Evolutionary conservation across 2,329 filamentous ascomycete genomes (phyloP).

Genomic region (Dactylonectria macrodidyma): DNA sequence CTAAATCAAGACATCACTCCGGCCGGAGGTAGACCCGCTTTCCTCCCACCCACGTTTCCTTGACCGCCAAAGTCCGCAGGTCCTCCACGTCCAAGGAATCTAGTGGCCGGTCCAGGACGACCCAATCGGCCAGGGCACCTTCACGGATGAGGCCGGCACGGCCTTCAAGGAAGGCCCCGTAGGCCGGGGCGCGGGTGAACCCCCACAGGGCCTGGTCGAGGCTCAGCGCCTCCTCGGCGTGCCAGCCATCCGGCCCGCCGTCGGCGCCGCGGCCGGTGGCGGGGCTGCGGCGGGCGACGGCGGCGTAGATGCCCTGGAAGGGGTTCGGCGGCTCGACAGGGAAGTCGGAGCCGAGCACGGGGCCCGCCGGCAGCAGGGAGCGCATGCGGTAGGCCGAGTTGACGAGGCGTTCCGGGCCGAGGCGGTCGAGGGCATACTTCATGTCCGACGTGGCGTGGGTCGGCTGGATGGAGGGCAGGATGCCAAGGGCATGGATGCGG

Average conservation of each 20-base stretch:
- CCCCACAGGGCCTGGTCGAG: constrained; percentile 73
- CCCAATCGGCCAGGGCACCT: constrained; percentile 79
- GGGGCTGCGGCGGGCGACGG: constrained; percentile 73
- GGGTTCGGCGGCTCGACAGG: constrained; percentile 79
- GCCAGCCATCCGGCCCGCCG: constrained; percentile 69
- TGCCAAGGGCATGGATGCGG: constrained; percentile 70
- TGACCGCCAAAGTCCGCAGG: constrained; percentile 68
- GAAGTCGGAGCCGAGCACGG: constrained; percentile 78
- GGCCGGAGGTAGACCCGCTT: constrained; percentile 59
- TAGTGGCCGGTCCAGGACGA: constrained; percentile 75
- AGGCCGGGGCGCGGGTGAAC: constrained; percentile 73
- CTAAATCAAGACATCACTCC: not conserved
- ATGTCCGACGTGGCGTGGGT: constrained; percentile 82
- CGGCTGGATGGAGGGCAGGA: constrained; percentile 79
- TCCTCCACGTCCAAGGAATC: constrained; percentile 65
- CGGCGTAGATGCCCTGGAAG: constrained; percentile 79
- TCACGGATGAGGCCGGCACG: constrained; percentile 71
- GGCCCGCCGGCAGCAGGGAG: constrained; percentile 67
- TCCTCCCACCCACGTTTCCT: constrained; percentile 79
- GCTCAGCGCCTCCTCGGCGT: constrained; percentile 70
- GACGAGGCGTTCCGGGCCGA: constrained; percentile 69
- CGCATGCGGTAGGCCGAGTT: constrained; percentile 77
- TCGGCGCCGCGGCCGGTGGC: constrained; percentile 66
- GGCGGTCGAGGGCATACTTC: constrained; percentile 73
- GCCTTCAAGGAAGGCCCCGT: constrained; percentile 72